A percentile compares a stretch with the other conserved stretches of the same genome.
Evolutionary conservation across 2,329 filamentous ascomycete genomes (phyloP).

Genomic region (Microdochium nivale): DNA sequence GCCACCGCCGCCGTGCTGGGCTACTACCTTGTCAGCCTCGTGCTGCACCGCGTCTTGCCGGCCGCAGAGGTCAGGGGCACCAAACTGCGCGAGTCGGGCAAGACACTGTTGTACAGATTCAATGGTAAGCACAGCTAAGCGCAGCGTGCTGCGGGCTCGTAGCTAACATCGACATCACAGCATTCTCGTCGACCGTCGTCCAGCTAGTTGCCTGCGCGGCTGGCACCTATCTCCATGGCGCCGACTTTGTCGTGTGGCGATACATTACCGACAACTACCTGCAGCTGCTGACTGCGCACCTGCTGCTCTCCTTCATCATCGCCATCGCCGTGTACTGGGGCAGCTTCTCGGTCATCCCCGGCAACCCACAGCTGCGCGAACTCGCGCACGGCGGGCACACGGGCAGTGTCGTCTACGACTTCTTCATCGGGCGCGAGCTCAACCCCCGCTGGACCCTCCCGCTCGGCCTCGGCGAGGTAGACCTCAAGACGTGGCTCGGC

Average conservation of each 20-base stretch:
- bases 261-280: constrained; percentile 66
- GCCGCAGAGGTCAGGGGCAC: constrained; percentile 50
- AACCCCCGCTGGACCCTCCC: constrained; percentile 60
- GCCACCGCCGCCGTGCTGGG: constrained; percentile 47
- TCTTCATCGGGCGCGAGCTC: constrained; percentile 68
- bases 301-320: constrained; percentile 50
- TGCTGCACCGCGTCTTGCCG: constrained; percentile 55
- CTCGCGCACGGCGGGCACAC: constrained; percentile 57
- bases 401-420: constrained; percentile 65
- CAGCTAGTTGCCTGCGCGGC: constrained; percentile 18
- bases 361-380: constrained; percentile 51
- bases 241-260: constrained; percentile 60
- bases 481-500: constrained; percentile 65
- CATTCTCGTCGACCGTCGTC: too few species aligned
- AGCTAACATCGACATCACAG: too few species aligned
- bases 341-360: constrained; percentile 56
- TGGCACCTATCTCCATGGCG: constrained; percentile 55
- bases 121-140: constrained; percentile 29
- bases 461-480: constrained; percentile 51
- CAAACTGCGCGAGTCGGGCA: constrained; percentile 47
- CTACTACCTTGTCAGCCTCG: constrained; percentile 55
- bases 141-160: too few species aligned
- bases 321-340: constrained; percentile 55
- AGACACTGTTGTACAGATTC: constrained; percentile 53
- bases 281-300: constrained; percentile 57